These are phyloP conservation scores for Oldenlandia corymbosa DNA, from an alignment of 257 asterid species.

Conservation along the genomic window DNA sequence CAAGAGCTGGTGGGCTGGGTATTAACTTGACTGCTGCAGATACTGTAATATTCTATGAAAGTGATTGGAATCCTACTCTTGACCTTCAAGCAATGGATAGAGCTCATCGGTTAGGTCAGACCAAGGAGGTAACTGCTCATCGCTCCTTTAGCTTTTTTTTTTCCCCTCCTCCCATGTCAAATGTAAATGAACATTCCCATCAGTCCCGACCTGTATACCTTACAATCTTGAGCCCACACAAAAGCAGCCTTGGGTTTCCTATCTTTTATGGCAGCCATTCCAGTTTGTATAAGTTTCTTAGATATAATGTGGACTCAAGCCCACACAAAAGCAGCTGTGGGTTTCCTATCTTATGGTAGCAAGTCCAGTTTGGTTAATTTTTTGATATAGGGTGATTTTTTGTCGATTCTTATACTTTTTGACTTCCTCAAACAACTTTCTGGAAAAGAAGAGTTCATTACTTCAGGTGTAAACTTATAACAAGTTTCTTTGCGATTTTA, in stretches of 20 bases:
- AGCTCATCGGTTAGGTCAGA: slow-evolving; percentile 97
- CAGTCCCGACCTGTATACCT: neutral
- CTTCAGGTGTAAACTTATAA: neutral
- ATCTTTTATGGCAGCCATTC: neutral
- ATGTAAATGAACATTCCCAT: neutral
- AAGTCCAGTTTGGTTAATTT: too few species aligned
- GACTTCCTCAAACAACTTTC: neutral
- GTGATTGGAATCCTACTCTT: slow-evolving; percentile 98
- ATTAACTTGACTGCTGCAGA: slow-evolving; percentile 97
- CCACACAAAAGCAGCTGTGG: too few species aligned
- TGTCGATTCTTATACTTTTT: neutral
- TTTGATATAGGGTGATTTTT: too few species aligned
- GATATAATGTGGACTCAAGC: too few species aligned
- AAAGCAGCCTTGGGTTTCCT: neutral
- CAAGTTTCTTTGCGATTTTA: neutral
- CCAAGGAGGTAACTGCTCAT: slow-evolving; percentile 76
- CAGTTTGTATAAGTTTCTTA: neutral
- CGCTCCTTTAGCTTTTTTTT: slow-evolving; percentile 11
- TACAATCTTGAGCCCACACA: slow-evolving; percentile 1
- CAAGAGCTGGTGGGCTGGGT: slow-evolving; percentile 99
- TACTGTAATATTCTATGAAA: slow-evolving; percentile 94
- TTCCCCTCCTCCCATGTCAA: neutral
- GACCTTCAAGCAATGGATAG: slow-evolving; percentile 99
- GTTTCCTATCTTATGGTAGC: too few species aligned
- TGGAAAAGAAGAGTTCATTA: neutral